These are phyloP conservation scores for Vigna reflexopilosa DNA, from an alignment of 306 rosid species.

Conservation along the genomic window DNA sequence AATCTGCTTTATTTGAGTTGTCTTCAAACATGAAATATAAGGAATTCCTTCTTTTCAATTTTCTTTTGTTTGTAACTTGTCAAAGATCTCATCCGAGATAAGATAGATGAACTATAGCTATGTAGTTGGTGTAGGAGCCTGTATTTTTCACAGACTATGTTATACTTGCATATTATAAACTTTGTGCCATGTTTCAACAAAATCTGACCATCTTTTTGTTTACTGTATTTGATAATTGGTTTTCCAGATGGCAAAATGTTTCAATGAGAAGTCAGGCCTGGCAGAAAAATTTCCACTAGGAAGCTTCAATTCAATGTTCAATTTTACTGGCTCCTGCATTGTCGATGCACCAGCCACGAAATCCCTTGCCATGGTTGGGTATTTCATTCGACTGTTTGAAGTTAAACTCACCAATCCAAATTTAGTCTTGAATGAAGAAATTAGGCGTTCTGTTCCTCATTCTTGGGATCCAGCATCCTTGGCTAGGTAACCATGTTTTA, in stretches of 20 bases:
- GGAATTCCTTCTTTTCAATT: not conserved
- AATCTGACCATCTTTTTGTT: not conserved
- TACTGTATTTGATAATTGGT: constrained; percentile 40
- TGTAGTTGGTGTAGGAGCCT: not conserved
- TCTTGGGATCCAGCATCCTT: constrained; percentile 20
- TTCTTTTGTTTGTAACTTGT: not conserved
- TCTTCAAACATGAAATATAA: no score
- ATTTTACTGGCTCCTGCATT: constrained; percentile 82
- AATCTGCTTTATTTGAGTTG: no score
- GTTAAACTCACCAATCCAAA: not conserved
- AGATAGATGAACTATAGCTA: not conserved
- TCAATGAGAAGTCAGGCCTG: constrained; percentile 68
- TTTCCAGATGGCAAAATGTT: constrained; percentile 78
- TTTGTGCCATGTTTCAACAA: not conserved
- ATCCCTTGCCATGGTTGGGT: constrained; percentile 48
- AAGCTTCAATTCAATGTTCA: constrained; percentile 57
- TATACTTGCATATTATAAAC: not conserved
- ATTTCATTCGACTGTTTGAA: constrained; percentile 20
- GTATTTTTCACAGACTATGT: not conserved
- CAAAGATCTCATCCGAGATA: not conserved
- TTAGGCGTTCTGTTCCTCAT: constrained; percentile 15
- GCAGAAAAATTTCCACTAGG: constrained; percentile 70
- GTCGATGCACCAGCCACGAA: constrained; percentile 77
- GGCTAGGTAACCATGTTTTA: not conserved
- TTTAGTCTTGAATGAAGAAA: constrained; percentile 18